Conservation (phyloP, 306 rosid species). For the Ormosia emarginata region DNA sequence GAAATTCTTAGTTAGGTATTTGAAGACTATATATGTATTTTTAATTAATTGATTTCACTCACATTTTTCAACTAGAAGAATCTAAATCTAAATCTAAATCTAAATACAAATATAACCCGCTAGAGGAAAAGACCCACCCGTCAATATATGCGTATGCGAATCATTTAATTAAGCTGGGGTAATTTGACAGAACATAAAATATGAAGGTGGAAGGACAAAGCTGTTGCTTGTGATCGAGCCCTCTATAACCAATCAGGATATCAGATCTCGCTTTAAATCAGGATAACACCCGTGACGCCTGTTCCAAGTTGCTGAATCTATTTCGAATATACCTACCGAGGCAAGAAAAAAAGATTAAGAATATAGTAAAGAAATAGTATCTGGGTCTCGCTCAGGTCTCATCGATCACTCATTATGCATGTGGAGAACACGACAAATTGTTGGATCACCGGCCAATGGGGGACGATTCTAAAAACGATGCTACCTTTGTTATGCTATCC, state of each 20-base stretch:
- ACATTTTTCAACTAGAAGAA: not conserved
- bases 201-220: not conserved
- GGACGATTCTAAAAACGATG: conserved; percentile 1
- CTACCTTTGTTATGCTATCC: not conserved
- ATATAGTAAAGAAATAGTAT: not conserved
- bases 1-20: not conserved
- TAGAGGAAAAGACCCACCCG: not conserved
- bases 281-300: conserved; percentile 3
- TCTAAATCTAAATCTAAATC: not conserved
- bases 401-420: not conserved
- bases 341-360: not conserved
- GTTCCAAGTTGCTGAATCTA: conserved; percentile 12
- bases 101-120: not conserved
- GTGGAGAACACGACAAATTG: conserved; percentile 14
- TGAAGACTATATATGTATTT: not conserved
- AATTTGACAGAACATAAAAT: not conserved
- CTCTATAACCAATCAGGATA: not conserved
- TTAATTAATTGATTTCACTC: not conserved
- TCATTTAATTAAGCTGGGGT: not conserved
- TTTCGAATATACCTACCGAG: not conserved
- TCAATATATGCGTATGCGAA: not conserved
- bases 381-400: not conserved
- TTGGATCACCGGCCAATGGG: not conserved
- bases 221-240: not conserved
- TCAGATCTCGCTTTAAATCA: not conserved